Conservation (phyloP, 306 rosid genomes). For the Vicia faba region DNA sequence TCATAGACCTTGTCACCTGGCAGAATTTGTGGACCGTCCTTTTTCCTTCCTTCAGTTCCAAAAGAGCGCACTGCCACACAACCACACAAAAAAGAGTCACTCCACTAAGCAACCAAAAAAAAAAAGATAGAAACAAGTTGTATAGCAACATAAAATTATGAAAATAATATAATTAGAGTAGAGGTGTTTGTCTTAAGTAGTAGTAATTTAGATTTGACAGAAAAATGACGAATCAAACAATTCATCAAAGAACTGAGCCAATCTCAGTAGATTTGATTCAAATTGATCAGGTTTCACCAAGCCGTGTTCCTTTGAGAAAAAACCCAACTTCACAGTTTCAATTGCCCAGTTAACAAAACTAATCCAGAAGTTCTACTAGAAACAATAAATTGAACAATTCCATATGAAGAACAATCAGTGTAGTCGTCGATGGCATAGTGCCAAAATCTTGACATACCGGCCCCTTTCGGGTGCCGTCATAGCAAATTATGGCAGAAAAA, state of each 20-base stretch:
- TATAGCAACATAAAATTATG: neutral
- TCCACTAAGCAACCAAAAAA: slow-evolving; percentile 14
- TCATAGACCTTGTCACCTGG: slow-evolving; percentile 86
- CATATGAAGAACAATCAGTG: neutral
- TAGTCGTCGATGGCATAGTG: no score
- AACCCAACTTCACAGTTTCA: slow-evolving; percentile 7
- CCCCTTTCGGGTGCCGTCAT: no score
- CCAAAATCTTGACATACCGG: no score
- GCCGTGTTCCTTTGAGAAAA: neutral
- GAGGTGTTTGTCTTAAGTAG: neutral
- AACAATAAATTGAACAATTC: neutral
- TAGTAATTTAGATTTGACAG: neutral
- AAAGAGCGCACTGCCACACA: slow-evolving; percentile 76
- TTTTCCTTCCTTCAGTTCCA: slow-evolving; percentile 98
- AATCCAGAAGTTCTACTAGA: neutral
- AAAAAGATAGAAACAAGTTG: slow-evolving; percentile 6
- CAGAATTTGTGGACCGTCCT: slow-evolving; percentile 81
- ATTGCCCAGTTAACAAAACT: slow-evolving; percentile 2
- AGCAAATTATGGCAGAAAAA: no score
- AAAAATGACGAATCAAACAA: slow-evolving; percentile 5
- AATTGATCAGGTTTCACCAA: neutral
- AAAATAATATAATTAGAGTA: slow-evolving; percentile 9
- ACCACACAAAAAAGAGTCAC: slow-evolving; percentile 36
- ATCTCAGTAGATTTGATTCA: neutral
- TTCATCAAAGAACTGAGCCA: neutral